These are phyloP conservation scores for Neolentinus lepideus DNA, from an alignment of 1,284 basidiomycete species.

Conservation along the genomic window DNA sequence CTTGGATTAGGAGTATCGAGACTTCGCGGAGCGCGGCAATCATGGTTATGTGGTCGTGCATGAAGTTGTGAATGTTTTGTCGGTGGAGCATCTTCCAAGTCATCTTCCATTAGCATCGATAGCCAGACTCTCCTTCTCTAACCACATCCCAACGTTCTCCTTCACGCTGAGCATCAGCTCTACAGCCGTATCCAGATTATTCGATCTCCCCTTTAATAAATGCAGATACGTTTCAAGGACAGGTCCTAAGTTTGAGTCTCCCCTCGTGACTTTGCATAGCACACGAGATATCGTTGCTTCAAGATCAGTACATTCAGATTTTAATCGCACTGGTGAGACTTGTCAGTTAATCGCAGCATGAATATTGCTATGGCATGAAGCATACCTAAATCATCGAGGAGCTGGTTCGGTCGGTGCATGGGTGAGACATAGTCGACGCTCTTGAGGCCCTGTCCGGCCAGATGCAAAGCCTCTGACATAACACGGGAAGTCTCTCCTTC, in stretches of 20 bases:
- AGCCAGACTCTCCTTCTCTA: not conserved
- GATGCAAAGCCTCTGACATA: not conserved
- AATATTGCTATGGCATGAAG: not conserved
- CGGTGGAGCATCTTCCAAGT: too few relatives aligned
- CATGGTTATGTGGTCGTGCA: slow-evolving; percentile 74
- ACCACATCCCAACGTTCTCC: not conserved
- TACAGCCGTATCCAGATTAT: not conserved
- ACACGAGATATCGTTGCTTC: not conserved
- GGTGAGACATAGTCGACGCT: not conserved
- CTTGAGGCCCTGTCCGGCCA: not conserved
- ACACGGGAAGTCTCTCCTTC: not conserved
- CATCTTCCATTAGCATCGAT: too few relatives aligned
- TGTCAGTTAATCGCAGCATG: not conserved
- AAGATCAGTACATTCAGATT: not conserved
- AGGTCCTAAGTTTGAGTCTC: not conserved
- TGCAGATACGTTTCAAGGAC: not conserved
- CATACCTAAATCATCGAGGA: not conserved
- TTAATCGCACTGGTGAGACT: not conserved
- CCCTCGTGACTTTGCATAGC: not conserved
- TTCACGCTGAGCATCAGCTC: not conserved
- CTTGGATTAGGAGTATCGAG: slow-evolving; percentile 35
- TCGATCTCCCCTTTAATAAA: not conserved
- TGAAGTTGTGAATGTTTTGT: too few relatives aligned
- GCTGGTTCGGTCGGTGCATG: not conserved
- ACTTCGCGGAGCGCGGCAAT: slow-evolving; percentile 61